Evolutionary conservation across 1,284 basidiomycete species (phyloP).

Genomic region (Retiboletus fuscus): DNA sequence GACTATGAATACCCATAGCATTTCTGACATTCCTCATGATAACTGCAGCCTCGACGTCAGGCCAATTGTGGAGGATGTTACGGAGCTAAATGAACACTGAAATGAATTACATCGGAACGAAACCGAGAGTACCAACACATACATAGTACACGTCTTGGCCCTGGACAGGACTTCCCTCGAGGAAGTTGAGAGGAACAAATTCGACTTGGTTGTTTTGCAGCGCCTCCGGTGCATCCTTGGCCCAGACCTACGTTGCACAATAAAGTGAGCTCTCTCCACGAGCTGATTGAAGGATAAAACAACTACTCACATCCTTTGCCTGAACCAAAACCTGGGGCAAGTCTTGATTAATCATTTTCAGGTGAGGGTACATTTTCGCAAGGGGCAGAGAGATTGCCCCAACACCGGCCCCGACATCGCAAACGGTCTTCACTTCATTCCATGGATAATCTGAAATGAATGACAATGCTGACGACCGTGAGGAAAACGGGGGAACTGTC

Average conservation of each 20-base stretch:
- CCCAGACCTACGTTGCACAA: constrained; percentile 48
- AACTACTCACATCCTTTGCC: constrained; percentile 45
- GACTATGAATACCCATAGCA: constrained; percentile 38
- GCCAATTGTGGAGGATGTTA: neutral
- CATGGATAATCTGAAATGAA: constrained; percentile 54
- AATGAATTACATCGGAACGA: neutral
- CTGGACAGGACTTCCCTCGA: too few species aligned
- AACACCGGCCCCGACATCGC: constrained; percentile 62
- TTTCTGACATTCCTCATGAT: constrained; percentile 37
- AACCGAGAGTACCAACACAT: constrained; percentile 30
- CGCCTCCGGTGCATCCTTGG: constrained; percentile 43
- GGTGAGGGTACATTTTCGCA: constrained; percentile 47
- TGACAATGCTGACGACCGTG: neutral
- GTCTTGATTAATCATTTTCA: constrained; percentile 62
- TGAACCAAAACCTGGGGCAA: constrained; percentile 52
- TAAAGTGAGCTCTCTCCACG: constrained; percentile 13
- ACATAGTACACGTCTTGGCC: constrained; percentile 53
- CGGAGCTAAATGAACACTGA: neutral
- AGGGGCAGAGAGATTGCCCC: constrained; percentile 51
- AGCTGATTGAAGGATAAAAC: neutral
- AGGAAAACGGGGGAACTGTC: neutral
- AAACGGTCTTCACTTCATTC: constrained; percentile 55
- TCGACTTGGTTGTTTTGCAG: too few species aligned
- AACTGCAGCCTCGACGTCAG: constrained; percentile 35
- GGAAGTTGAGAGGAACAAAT: too few species aligned